Evolutionary conservation across 805 yeast species (phyloP).

Genomic region (Brettanomyces custersianus): DNA sequence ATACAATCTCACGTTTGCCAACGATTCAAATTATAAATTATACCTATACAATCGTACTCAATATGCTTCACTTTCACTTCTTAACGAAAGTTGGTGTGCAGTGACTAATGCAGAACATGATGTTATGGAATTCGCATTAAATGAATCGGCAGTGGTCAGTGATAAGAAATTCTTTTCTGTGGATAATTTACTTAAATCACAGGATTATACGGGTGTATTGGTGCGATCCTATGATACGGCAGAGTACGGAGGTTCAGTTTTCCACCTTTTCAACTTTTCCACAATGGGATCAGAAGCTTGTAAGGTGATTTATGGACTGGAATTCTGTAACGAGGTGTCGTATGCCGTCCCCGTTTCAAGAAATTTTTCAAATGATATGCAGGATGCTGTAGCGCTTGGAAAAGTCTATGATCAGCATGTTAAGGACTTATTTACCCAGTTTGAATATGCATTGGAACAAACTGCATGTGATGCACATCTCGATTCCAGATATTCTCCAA

Average conservation of each 20-base stretch:
- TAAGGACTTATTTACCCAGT: slow-evolving; percentile 44
- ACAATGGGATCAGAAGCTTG: slow-evolving; percentile 52
- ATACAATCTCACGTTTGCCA: slow-evolving; percentile 19
- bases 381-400: slow-evolving; percentile 28
- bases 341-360: slow-evolving; percentile 67
- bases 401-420: slow-evolving; percentile 60
- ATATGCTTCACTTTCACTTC: slow-evolving; percentile 24
- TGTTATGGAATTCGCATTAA: slow-evolving; percentile 14
- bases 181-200: slow-evolving; percentile 48
- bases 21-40: slow-evolving; percentile 24
- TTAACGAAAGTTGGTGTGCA: slow-evolving; percentile 66
- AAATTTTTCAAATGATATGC: slow-evolving; percentile 17
- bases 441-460: slow-evolving; percentile 67
- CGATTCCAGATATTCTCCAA: slow-evolving; percentile 65
- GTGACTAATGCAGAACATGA: slow-evolving; percentile 31
- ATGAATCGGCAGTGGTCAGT: slow-evolving; percentile 7
- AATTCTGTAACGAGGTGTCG: slow-evolving; percentile 74
- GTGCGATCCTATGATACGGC: slow-evolving; percentile 35
- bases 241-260: slow-evolving; percentile 55
- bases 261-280: slow-evolving; percentile 45
- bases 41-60: slow-evolving; percentile 39
- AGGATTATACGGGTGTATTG: slow-evolving; percentile 57
- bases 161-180: slow-evolving; percentile 45
- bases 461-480: slow-evolving; percentile 63
- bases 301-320: slow-evolving; percentile 61